Conservation (phyloP, 2,329 filamentous ascomycete species). For the Penicillium psychrosexuale region DNA sequence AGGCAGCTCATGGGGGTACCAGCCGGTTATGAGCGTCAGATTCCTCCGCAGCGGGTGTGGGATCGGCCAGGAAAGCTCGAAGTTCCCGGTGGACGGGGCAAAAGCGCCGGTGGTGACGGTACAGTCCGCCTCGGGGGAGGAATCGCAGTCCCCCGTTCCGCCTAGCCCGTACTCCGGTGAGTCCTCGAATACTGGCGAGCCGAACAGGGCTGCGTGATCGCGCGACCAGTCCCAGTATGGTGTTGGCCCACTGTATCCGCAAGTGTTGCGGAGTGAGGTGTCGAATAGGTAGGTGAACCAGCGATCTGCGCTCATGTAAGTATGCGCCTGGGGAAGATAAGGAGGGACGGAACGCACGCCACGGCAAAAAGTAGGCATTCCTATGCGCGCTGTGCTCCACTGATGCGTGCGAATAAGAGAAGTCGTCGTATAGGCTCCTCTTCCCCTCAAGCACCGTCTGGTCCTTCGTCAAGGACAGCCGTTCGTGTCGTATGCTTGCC, state of each 20-base stretch:
- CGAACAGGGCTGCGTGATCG: slow-evolving; percentile 3
- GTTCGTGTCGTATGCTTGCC: slow-evolving; percentile 1
- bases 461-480: not conserved
- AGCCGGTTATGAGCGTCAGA: not conserved
- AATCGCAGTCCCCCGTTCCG: not conserved
- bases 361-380: slow-evolving; percentile 1
- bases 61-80: not conserved
- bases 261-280: not conserved
- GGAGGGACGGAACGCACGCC: not conserved
- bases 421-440: not conserved
- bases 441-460: not conserved
- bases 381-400: slow-evolving; percentile 2
- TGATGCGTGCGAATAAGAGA: not conserved
- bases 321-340: not conserved
- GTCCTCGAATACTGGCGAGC: slow-evolving; percentile 1
- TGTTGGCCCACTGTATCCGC: slow-evolving; percentile 1
- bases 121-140: not conserved
- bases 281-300: slow-evolving; percentile 1
- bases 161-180: not conserved
- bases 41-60: not conserved
- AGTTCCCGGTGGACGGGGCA: not conserved
- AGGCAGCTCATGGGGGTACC: not conserved
- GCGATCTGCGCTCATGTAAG: not conserved
- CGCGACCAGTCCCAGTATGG: slow-evolving; percentile 7
- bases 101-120: not conserved